Conservation (phyloP, 768 basidiomycete species). For the Leccinum pellstonianum region DNA sequence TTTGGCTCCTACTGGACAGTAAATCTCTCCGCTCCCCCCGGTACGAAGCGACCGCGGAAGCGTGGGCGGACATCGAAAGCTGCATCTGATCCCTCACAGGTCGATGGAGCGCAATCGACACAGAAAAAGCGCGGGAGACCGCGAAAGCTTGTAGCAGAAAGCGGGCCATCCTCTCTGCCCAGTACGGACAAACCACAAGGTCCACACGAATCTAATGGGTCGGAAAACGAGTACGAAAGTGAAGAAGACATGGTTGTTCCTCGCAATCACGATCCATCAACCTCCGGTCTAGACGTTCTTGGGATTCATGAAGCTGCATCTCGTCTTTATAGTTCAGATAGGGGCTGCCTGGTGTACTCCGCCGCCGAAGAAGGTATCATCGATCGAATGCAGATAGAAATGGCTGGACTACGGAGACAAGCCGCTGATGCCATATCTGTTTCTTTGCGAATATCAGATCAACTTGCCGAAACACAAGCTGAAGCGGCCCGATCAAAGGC, state of each 20-base stretch:
- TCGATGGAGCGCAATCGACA: slow-evolving; percentile 7
- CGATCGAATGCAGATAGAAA: slow-evolving; percentile 65
- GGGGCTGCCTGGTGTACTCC: slow-evolving; percentile 25
- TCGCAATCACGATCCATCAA: slow-evolving; percentile 42
- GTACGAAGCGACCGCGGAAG: slow-evolving; percentile 82
- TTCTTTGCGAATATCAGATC: slow-evolving; percentile 64
- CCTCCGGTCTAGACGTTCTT: slow-evolving; percentile 38
- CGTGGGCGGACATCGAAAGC: slow-evolving; percentile 64
- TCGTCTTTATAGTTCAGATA: slow-evolving; percentile 43
- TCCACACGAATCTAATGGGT: slow-evolving; percentile 40
- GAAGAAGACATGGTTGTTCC: slow-evolving; percentile 60
- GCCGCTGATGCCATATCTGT: slow-evolving; percentile 66
- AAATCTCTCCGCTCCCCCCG: slow-evolving; percentile 81
- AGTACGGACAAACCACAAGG: slow-evolving; percentile 39
- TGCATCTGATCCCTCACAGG: slow-evolving; percentile 16
- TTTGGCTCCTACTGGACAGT: slow-evolving; percentile 91
- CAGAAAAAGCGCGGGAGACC: slow-evolving; percentile 45
- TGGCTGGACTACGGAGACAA: slow-evolving; percentile 60
- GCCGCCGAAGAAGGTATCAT: slow-evolving; percentile 43
- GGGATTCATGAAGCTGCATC: slow-evolving; percentile 36
- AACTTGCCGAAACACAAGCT: slow-evolving; percentile 63
- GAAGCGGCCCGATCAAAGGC: slow-evolving; percentile 58
- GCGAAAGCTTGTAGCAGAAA: slow-evolving; percentile 28
- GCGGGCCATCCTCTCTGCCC: slow-evolving; percentile 19
- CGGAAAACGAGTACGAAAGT: slow-evolving; percentile 60